Conservation (phyloP, 2,329 filamentous ascomycete species). For the Lomentospora prolificans region DNA sequence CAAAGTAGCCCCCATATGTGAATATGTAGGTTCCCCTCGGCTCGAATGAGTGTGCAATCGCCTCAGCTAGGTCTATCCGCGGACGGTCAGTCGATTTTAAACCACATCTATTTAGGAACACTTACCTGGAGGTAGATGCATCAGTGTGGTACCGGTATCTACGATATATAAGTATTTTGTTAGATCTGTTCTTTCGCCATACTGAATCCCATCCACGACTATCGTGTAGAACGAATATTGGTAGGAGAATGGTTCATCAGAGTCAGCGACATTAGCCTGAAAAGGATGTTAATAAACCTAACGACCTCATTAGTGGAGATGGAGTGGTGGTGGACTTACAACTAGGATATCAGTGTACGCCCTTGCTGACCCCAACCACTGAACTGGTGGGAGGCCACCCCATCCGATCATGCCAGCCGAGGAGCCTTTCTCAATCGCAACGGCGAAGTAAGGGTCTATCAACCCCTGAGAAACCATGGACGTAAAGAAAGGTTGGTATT, state of each 20-base stretch:
- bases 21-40: slow-evolving; percentile 36
- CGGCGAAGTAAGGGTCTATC: slow-evolving; percentile 35
- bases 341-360: slow-evolving; percentile 33
- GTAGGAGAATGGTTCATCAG: slow-evolving; percentile 12
- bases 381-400: slow-evolving; percentile 34
- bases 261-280: slow-evolving; percentile 33
- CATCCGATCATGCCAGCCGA: slow-evolving; percentile 35
- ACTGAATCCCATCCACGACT: slow-evolving; percentile 37
- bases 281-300: not conserved
- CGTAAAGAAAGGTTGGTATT: slow-evolving; percentile 40
- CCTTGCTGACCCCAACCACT: slow-evolving; percentile 18
- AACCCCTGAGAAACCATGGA: slow-evolving; percentile 35
- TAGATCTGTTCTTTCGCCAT: slow-evolving; percentile 29
- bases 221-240: slow-evolving; percentile 44
- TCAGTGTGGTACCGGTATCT: slow-evolving; percentile 42
- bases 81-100: not conserved
- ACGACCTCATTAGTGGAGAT: not conserved
- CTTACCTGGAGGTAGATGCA: slow-evolving; percentile 38
- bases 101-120: slow-evolving; percentile 2
- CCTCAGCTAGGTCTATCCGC: slow-evolving; percentile 31
- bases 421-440: slow-evolving; percentile 37
- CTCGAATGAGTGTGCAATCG: slow-evolving; percentile 35
- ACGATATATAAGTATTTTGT: slow-evolving; percentile 39
- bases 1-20: slow-evolving; percentile 38
- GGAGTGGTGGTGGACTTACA: slow-evolving; percentile 22